Conservation (phyloP, 2,329 filamentous ascomycete genomes). For the Whalleya microplaca region DNA sequence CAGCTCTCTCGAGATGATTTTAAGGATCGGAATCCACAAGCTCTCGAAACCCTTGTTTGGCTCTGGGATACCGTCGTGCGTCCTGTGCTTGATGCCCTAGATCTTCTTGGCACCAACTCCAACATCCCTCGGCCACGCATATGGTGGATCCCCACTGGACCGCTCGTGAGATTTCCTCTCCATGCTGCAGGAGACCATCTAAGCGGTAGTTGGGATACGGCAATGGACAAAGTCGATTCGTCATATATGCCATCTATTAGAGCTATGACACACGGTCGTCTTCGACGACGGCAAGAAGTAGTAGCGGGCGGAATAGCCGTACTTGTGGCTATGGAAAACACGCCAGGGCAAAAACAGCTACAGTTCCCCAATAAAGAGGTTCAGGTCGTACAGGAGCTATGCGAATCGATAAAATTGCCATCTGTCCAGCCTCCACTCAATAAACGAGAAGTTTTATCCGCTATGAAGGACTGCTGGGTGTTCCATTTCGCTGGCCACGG, state of each 20-base stretch:
- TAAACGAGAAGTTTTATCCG: slow-evolving; percentile 29
- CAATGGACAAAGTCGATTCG: slow-evolving; percentile 42
- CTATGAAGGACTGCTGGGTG: slow-evolving; percentile 35
- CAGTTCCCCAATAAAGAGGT: slow-evolving; percentile 27
- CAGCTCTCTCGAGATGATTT: slow-evolving; percentile 9
- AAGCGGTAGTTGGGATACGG: slow-evolving; percentile 24
- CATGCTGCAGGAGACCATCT: slow-evolving; percentile 41
- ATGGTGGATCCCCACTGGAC: slow-evolving; percentile 42
- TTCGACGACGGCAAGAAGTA: background rate
- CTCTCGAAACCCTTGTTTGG: slow-evolving; percentile 31
- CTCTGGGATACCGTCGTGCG: slow-evolving; percentile 35
- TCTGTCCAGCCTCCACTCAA: background rate
- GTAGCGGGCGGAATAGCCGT: slow-evolving; percentile 29
- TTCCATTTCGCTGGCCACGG: slow-evolving; percentile 50
- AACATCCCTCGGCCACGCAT: slow-evolving; percentile 31
- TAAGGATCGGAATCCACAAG: background rate
- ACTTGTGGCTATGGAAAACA: slow-evolving; percentile 35
- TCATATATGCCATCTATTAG: slow-evolving; percentile 44
- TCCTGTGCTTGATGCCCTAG: slow-evolving; percentile 28
- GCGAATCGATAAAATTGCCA: background rate
- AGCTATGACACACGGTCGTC: slow-evolving; percentile 33
- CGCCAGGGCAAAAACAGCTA: slow-evolving; percentile 22
- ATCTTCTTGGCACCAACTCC: slow-evolving; percentile 27
- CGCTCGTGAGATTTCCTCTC: slow-evolving; percentile 35
- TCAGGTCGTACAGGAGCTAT: slow-evolving; percentile 13